phyloP scores from a whole-genome alignment of 495 filamentous ascomycete genomes.

The Haplographium delicatum region DNA sequence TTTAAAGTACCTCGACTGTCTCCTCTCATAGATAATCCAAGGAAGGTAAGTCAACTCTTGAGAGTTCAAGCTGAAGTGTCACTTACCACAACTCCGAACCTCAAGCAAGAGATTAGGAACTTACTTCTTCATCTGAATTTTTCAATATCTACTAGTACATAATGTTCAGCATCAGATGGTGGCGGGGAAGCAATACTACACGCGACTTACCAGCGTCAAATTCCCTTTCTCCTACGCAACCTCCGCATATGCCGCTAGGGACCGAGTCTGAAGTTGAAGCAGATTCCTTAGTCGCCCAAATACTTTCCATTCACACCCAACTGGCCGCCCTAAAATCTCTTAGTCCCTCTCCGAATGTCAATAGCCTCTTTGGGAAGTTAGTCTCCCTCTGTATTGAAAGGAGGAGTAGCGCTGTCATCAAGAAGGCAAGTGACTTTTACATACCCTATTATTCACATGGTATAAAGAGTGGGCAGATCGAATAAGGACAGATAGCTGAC shows the following conservation, averaged over 20 bases:
- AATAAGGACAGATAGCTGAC: neutral
- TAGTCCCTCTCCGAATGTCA: conserved; percentile 17
- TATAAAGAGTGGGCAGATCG: too few relatives aligned
- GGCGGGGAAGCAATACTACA: neutral
- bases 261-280: neutral
- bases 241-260: neutral
- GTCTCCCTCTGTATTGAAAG: conserved; percentile 31
- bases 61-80: too few relatives aligned
- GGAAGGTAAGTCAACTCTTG: too few relatives aligned
- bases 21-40: too few relatives aligned
- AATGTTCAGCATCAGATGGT: neutral
- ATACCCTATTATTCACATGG: too few relatives aligned
- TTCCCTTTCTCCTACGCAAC: neutral
- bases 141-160: neutral
- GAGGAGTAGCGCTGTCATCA: neutral
- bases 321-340: neutral
- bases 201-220: neutral
- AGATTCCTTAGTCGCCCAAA: neutral
- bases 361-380: conserved; percentile 31
- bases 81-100: neutral
- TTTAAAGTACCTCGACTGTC: too few relatives aligned
- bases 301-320: neutral
- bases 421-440: neutral
- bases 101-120: neutral
- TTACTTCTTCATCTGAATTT: neutral